Percentiles rank a stretch among this genome's conserved stretches.
Evolutionary conservation across 108 stramenopile species (phyloP).

Genomic region (Nitzschia palea): DNA sequence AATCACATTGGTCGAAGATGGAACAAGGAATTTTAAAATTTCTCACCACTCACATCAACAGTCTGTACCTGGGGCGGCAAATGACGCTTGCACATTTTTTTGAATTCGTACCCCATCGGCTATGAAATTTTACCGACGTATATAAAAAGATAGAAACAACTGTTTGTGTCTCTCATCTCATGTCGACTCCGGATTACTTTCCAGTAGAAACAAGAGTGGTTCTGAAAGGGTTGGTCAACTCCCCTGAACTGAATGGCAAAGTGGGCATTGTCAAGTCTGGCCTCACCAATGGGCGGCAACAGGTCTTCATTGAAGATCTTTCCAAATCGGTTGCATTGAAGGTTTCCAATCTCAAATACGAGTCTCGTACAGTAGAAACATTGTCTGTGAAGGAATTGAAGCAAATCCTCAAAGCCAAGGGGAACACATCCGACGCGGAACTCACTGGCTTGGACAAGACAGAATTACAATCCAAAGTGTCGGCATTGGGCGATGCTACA

Average conservation of each 20-base stretch:
- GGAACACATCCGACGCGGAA: constrained; percentile 10
- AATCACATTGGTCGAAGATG: too few species aligned
- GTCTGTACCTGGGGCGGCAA: too few species aligned
- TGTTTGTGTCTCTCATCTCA: too few species aligned
- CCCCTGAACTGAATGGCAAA: constrained; percentile 68
- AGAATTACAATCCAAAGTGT: constrained; percentile 38
- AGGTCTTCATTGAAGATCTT: constrained; percentile 48
- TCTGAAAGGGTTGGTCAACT: constrained; percentile 51
- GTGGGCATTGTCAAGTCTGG: constrained; percentile 54
- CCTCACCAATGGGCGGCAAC: constrained; percentile 47
- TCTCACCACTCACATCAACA: too few species aligned
- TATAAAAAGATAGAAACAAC: too few species aligned
- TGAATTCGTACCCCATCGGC: too few species aligned
- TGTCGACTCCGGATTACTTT: constrained; percentile 30
- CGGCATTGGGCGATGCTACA: not conserved
- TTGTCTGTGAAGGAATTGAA: constrained; percentile 67
- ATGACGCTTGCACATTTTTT: too few species aligned
- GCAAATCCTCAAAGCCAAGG: constrained; percentile 38
- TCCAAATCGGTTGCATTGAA: constrained; percentile 54
- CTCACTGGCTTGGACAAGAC: constrained; percentile 54
- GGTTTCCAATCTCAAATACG: constrained; percentile 54
- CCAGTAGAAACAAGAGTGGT: constrained; percentile 58
- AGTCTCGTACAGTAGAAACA: constrained; percentile 42
- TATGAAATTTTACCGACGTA: too few species aligned
- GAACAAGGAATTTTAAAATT: too few species aligned